Base-by-base conservation (phyloP, 2,329 filamentous ascomycete genomes). In the Cladosporium phlei region DNA sequence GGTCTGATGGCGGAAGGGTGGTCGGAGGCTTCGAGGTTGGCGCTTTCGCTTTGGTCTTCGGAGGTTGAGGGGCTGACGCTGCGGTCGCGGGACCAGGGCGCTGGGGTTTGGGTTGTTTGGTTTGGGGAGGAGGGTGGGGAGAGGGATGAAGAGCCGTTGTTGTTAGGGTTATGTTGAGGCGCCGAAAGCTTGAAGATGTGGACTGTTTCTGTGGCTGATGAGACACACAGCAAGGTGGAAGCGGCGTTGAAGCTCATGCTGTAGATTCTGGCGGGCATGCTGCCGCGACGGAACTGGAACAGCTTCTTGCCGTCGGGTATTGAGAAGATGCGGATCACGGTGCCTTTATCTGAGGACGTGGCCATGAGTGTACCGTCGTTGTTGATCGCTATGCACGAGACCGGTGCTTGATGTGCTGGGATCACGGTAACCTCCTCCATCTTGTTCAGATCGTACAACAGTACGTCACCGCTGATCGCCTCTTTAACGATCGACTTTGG, bases 231-330 rank as follows among this genome's bases (percentile, higher is more conserved):
- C 9, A 98, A 75, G 1, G 90, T 95, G 2, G 90, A 95, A 49
- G 86, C 89, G 39, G 89, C 83, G 66, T 98, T 98, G 71, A 98
- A 98, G 1, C 90, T 95, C 89, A 98, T 96, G 78, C 89, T 95
- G 70, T 90, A 96, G 57, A 98, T 98, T 30, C 88, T 85, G 2
- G 90, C 90, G 0, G 93, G 93, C 67, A 96, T 96, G 2, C 91
- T 96, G 33, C 93, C 93, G 54, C 93, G 82, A 50, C 93, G 82
- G 69, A 98, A 98, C 64, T 98, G 91, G 66, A 90, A 97, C 14
- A 98, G 77, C 66, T 97, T 98, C 60, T 91, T 84, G 9, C 88
- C 93, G 53, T 83, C 82, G 2, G 93, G 93, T 1, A 98, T 81
- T 1, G 88, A 88, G 67, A 98, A 98, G 43, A 98, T 89, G 12